Evolutionary conservation across 192 early-diverging fungal species (phyloP).

Genomic region (Entomortierella parvispora): DNA sequence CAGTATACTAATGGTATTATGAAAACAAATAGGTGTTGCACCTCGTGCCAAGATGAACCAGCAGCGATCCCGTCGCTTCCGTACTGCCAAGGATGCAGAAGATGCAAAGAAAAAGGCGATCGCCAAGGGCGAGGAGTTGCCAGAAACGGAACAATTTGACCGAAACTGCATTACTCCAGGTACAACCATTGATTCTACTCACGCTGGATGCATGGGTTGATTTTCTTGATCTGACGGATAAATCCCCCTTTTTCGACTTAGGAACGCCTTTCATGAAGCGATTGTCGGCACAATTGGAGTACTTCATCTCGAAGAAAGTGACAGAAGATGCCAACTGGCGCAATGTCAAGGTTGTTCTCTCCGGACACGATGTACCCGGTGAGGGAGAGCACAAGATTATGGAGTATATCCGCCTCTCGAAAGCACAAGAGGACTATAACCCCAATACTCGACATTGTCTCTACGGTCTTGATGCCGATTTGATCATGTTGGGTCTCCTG

Average conservation of each 20-base stretch:
- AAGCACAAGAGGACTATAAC: slow-evolving; percentile 83
- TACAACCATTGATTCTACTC: slow-evolving; percentile 5
- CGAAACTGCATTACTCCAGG: slow-evolving; percentile 99
- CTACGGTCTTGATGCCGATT: slow-evolving; percentile 97
- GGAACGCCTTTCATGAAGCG: slow-evolving; percentile 96
- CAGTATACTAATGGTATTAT: too few species aligned
- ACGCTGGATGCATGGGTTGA: too few species aligned
- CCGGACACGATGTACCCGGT: slow-evolving; percentile 94
- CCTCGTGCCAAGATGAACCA: slow-evolving; percentile 99
- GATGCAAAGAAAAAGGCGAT: slow-evolving; percentile 73
- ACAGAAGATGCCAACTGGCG: slow-evolving; percentile 92
- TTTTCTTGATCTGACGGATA: too few species aligned
- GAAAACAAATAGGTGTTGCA: slow-evolving; percentile 78
- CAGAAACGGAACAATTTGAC: slow-evolving; percentile 85
- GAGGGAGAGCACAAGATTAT: slow-evolving; percentile 99
- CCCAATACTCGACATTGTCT: slow-evolving; percentile 94
- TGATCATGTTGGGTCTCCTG: slow-evolving; percentile 95
- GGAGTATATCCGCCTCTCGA: slow-evolving; percentile 94
- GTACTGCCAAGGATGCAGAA: slow-evolving; percentile 88
- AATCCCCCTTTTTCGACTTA: slow-evolving; percentile 18
- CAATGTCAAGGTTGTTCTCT: slow-evolving; percentile 90
- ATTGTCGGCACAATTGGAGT: slow-evolving; percentile 85
- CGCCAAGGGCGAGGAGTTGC: slow-evolving; percentile 73
- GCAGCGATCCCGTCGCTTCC: slow-evolving; percentile 95
- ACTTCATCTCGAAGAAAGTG: slow-evolving; percentile 91